These are phyloP conservation scores for Venturia carpophila DNA, from an alignment of 2,329 filamentous ascomycete genomes.

Conservation along the genomic window DNA sequence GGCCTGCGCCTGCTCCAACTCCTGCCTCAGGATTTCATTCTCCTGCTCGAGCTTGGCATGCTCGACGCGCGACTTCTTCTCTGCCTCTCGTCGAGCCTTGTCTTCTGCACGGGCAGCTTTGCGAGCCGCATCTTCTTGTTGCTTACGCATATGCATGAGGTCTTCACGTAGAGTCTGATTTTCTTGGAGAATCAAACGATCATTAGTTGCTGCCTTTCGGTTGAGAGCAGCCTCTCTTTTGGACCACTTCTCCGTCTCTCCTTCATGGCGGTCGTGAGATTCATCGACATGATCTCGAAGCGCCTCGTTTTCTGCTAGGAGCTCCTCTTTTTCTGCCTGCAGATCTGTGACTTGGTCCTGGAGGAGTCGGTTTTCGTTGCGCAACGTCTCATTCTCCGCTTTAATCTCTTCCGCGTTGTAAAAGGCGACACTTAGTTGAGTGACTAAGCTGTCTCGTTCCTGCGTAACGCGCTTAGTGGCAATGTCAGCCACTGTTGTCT, in stretches of 20 bases:
- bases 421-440: conserved; percentile 54
- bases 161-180: conserved; percentile 19
- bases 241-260: conserved; percentile 17
- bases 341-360: conserved; percentile 25
- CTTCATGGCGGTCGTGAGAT: conserved; percentile 17
- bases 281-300: conserved; percentile 14
- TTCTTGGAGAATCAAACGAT: conserved; percentile 17
- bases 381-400: conserved; percentile 37
- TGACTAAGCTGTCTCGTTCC: conserved; percentile 58
- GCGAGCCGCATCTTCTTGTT: conserved; percentile 32
- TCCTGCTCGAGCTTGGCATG: conserved; percentile 57
- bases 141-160: conserved; percentile 27
- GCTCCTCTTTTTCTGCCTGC: conserved; percentile 15
- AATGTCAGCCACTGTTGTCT: conserved; percentile 54
- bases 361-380: conserved; percentile 24
- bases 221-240: conserved; percentile 15
- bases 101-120: conserved; percentile 28
- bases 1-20: conserved; percentile 65
- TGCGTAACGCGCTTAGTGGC: conserved; percentile 54
- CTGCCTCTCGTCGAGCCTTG: conserved; percentile 27
- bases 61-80: conserved; percentile 31
- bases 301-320: conserved; percentile 19
- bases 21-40: conserved; percentile 60
- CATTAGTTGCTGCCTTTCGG: conserved; percentile 15
- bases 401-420: conserved; percentile 47